Evolutionary conservation across 257 asterid genomes (phyloP), one percentile per base, ranked within the genome.

Genomic region (Anisodus tanguticus): DNA sequence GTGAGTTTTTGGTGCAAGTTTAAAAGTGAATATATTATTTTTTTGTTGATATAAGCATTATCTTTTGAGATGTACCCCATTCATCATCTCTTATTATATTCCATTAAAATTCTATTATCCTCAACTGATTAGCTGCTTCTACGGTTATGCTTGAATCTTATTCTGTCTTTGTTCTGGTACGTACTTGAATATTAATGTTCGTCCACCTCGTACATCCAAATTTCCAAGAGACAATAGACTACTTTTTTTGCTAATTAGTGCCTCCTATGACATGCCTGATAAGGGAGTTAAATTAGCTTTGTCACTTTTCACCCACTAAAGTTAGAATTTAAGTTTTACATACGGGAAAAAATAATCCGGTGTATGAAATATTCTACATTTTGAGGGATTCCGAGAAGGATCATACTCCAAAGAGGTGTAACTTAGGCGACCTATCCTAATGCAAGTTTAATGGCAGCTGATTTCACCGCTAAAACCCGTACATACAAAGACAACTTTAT

Each of bases 81-180:
- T 43, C 15, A 64, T 71, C 47, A 66, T 78, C 76, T 84, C 41
- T 83, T 53, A 57, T 53, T 84, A 81, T 41, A 68, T 69, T 84
- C 70, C 22, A 53, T 43, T 82, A 26, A 86, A 85, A 72, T 82
- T 80, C 77, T 41, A 39, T 88, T 71, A 79, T 81, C 87, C 82
- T 67, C 58, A 74, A 57, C 83, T 82, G n/a, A 39, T 70, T 69
- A 80, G 53, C 43, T 84, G 53, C 22, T 82, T 9, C 55, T 41
- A 70, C 49, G 54, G 57, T 81, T 82, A 70, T 77, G 70, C 60
- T 84, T 84, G 86, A 87, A 85, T 88, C 86, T 60, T 85, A 84
- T 85, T 86, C 88, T 51, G n/a, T 68, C 78, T 58, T 45, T 5
- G 15, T 19, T 86, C 58, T 17, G 26, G 59, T 59, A 69, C 82